Percentiles rank a stretch among this genome's conserved stretches.
Evolutionary conservation across 768 basidiomycete species (phyloP).

Genomic region (Boletus rubroflammeus): DNA sequence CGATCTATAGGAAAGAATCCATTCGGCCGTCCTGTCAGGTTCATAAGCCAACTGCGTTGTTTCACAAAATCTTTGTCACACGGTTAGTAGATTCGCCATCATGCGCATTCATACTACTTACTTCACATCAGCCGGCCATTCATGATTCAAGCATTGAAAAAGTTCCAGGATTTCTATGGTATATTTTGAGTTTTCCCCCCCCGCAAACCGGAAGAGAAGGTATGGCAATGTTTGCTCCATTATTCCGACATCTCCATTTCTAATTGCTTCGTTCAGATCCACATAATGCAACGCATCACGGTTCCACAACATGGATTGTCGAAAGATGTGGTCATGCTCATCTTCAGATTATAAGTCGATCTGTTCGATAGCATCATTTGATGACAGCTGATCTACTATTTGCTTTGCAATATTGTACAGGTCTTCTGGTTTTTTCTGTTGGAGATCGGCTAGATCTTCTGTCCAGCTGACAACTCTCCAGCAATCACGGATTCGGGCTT

Average conservation of each 20-base stretch:
- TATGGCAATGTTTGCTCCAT: not conserved
- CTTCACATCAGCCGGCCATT: not conserved
- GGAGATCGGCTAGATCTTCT: not conserved
- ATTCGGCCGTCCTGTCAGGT: not conserved
- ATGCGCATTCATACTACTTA: not conserved
- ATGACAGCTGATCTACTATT: not conserved
- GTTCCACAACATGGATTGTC: not conserved
- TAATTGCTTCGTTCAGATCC: not conserved
- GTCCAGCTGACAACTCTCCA: not conserved
- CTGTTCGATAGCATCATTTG: not conserved
- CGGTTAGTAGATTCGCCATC: not conserved
- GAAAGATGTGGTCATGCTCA: not conserved
- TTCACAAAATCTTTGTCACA: not conserved
- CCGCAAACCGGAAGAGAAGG: not conserved
- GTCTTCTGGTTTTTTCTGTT: not conserved
- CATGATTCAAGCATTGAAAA: not conserved
- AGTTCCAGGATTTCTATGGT: not conserved
- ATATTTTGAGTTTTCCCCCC: not conserved
- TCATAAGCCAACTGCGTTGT: not conserved
- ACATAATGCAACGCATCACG: not conserved
- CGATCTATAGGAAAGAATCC: not conserved
- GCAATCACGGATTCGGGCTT: not conserved
- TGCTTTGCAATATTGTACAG: not conserved
- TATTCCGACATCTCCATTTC: not conserved
- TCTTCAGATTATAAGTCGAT: not conserved